These are phyloP conservation scores for Helianthus tuberosus DNA, from an alignment of 129 eudicot species.

Conservation along the genomic window DNA sequence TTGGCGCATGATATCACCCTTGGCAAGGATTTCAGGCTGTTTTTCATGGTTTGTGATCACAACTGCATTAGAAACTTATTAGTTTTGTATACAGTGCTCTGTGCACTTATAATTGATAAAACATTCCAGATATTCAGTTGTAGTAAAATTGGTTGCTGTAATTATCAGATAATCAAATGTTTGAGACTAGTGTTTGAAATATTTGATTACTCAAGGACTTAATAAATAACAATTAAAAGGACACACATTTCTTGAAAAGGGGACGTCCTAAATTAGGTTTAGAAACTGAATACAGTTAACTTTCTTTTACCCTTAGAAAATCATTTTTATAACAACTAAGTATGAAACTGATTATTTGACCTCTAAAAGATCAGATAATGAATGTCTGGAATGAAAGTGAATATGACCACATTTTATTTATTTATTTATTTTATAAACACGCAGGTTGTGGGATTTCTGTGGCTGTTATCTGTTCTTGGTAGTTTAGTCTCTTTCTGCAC, in stretches of 20 bases:
- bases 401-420: conserved; percentile 7
- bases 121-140: neutral
- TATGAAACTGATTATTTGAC: conserved; percentile 5
- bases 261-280: neutral
- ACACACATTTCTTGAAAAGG: neutral
- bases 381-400: conserved; percentile 14
- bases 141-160: conserved; percentile 8
- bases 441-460: conserved; percentile 87
- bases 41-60: conserved; percentile 72
- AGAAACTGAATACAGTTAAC: neutral
- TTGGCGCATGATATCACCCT: conserved; percentile 98
- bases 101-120: neutral
- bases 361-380: neutral
- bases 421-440: conserved; percentile 12
- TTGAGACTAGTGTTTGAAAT: neutral
- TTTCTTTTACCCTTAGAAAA: neutral
- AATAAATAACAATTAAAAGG: neutral
- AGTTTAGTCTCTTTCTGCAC: conserved; percentile 82
- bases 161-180: neutral
- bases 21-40: conserved; percentile 94
- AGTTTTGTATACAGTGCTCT: neutral
- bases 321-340: neutral
- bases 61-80: conserved; percentile 11
- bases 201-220: neutral
- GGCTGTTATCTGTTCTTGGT: conserved; percentile 93